Base-by-base conservation (phyloP, 768 basidiomycete genomes). In the Tulasnella sp. region DNA sequence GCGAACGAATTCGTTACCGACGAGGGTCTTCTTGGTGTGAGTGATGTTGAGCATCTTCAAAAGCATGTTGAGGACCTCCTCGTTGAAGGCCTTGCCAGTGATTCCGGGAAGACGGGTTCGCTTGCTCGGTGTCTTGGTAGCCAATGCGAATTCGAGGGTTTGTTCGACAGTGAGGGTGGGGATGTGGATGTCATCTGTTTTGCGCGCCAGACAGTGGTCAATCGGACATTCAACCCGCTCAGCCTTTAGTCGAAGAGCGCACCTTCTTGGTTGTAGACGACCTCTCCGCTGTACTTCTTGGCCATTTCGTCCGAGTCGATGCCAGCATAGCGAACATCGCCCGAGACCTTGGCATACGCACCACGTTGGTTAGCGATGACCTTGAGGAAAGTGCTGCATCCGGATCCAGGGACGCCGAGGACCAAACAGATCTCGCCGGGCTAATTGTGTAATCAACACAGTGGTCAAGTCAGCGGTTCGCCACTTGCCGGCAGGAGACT, bases 351-450 rank as follows among this genome's bases (percentile, higher is more conserved):
- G 38, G 85, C 74, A 76, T 81, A 85, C 19, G 80, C 80, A 76
- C 84, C 82, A 67, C 85, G 81, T 22, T 85, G 80, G 67, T 82
- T 83, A 2, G 87, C 83, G 72, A 88, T 82, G 0, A 85, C 86
- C 80, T 89, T 89, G 70, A 89, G 82, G 76, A 89, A 83, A 0
- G 88, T 85, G 29, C 82, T 83, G 77, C 86, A 86, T 22, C 86
- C 86, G 5, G 79, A 80, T 80, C 86, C 85, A 4, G 85, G 85
- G 73, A 85, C 83, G 54, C 85, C 82, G 19, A 83, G 83, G 2
- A 85, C 84, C 72, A 86, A 87, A 80, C 93, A 91, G 93, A 93
- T 92, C 83, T 93, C 91, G 19, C 91, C 91, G 0, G 90, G 87
- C 4, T 87, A 85, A 92, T 85, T 45, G 22, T 69, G 67, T n/a